Conservation (phyloP, 352 stramenopile species). For the Globisporangium parvum region DNA sequence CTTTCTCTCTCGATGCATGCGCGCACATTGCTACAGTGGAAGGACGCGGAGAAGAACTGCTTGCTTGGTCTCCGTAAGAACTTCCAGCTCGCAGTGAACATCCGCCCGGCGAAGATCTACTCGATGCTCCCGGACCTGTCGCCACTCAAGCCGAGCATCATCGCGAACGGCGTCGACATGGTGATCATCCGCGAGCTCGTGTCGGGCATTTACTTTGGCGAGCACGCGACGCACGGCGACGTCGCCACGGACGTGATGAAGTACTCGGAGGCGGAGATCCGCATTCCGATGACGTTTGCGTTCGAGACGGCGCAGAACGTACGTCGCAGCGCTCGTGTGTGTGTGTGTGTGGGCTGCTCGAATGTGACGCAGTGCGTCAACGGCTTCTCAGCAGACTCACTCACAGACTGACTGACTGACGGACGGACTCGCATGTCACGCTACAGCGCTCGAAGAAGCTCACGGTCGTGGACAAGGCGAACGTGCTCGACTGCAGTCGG, state of each 20-base stretch:
- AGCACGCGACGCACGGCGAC: slow-evolving; percentile 66
- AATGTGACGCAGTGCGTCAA: not conserved
- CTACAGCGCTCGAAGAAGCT: slow-evolving; percentile 93
- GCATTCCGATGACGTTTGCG: slow-evolving; percentile 78
- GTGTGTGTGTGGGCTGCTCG: not conserved
- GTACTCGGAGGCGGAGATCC: slow-evolving; percentile 93
- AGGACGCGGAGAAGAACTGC: slow-evolving; percentile 92
- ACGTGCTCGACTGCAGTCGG: slow-evolving; percentile 96
- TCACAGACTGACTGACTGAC: not conserved
- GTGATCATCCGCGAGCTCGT: slow-evolving; percentile 98
- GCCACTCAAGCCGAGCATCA: slow-evolving; percentile 95
- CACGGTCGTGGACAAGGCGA: slow-evolving; percentile 99
- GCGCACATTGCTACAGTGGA: slow-evolving; percentile 37
- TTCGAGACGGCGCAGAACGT: slow-evolving; percentile 81
- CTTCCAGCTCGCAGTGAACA: slow-evolving; percentile 97
- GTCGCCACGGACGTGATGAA: slow-evolving; percentile 95
- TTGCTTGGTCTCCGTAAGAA: slow-evolving; percentile 97
- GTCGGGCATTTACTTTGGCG: slow-evolving; percentile 98
- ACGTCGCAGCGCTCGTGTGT: slow-evolving; percentile 13
- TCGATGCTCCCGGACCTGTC: slow-evolving; percentile 96
- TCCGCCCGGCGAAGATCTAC: slow-evolving; percentile 97
- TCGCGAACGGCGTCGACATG: slow-evolving; percentile 95
- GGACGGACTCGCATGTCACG: slow-evolving; percentile 45
- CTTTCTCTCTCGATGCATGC: not conserved
- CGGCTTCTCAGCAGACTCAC: not conserved